Conservation (phyloP, 2,329 filamentous ascomycete genomes). For the Rhytidhysteron rufulum region DNA sequence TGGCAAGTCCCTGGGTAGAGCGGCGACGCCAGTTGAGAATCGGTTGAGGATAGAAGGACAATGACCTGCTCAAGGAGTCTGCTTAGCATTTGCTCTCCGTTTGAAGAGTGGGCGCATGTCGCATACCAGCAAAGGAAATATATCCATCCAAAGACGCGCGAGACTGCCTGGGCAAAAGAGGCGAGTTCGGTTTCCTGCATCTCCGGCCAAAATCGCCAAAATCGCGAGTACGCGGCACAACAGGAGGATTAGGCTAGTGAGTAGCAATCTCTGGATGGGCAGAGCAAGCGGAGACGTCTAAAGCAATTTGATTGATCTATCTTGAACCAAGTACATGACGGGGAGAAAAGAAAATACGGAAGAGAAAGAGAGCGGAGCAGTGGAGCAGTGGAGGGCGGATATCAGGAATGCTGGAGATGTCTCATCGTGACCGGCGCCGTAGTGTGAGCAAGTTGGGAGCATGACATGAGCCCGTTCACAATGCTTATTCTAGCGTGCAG, state of each 20-base stretch:
- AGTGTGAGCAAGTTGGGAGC: too few species aligned
- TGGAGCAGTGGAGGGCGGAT: too few species aligned
- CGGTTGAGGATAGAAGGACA: slow-evolving; percentile 90
- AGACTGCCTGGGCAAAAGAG: slow-evolving; percentile 28
- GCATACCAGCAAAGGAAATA: slow-evolving; percentile 34
- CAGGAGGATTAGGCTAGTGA: background rate
- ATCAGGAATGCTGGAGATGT: too few species aligned
- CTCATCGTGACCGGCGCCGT: too few species aligned
- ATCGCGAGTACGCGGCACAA: background rate
- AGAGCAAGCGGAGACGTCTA: background rate
- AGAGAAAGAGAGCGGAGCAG: background rate
- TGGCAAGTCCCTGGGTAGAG: slow-evolving; percentile 77
- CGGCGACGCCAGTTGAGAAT: slow-evolving; percentile 72
- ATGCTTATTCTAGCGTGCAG: too few species aligned
- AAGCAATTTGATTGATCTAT: background rate
- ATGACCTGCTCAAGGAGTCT: slow-evolving; percentile 54
- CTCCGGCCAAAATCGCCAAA: background rate
- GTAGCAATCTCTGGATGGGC: background rate
- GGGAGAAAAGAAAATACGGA: background rate
- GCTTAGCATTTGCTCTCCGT: slow-evolving; percentile 4
- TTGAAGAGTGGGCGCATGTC: background rate
- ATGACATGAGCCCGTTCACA: too few species aligned
- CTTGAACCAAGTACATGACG: background rate
- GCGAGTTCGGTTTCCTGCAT: slow-evolving; percentile 17
- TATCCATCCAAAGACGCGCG: slow-evolving; percentile 32